Base-by-base conservation (phyloP, 2,329 filamentous ascomycete species). In the Fusarium sp. region DNA sequence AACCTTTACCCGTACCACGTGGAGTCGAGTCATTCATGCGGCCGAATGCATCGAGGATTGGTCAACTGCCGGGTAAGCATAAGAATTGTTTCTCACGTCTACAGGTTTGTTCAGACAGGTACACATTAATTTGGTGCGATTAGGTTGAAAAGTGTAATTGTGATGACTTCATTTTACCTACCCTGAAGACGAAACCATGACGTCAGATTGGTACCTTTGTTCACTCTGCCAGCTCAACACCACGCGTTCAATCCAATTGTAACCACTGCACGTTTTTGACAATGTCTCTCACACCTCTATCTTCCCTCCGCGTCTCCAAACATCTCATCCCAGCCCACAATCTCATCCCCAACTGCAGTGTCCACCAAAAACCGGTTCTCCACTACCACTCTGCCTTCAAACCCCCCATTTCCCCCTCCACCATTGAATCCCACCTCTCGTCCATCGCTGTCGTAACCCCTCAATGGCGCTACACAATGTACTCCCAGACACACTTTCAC, bases 391-490 rank as follows among this genome's bases (percentile, higher is more conserved):
- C 78, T 15, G 86, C 82, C 35, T 90, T 91, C 69, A 75, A 59
- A 1, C 42, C 25, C 79, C 6, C 69, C 77, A 5, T 72, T 73
- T 80, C 82, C 6, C 78, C 87, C 5, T 80, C 82, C 4, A 73
- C 80, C 3, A 84, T 91, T 46, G 86, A 90, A 72, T 73, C 80
- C 0, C 88, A 89, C 65, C 81, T 92, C 8, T 73, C 74, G 9
- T 72, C 75, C 5, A 75, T 87, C 17, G 84, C 82, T 10, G 85
- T 87, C 33, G 88, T 90, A 5, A 73, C 72, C 3, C 88, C 90
- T 0, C 87, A 90, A 72, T 91, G 89, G 90, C 82, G 86, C 25
- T 91, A 88, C 76, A 88, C 87, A 17, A 92, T 92, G 89, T 92
- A 90, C 76, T 76, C 75, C 35, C 85, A 83, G 8, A 87, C 84